phyloP scores from a whole-genome alignment of 176 grass and related monocot species.

The Phragmites australis region DNA sequence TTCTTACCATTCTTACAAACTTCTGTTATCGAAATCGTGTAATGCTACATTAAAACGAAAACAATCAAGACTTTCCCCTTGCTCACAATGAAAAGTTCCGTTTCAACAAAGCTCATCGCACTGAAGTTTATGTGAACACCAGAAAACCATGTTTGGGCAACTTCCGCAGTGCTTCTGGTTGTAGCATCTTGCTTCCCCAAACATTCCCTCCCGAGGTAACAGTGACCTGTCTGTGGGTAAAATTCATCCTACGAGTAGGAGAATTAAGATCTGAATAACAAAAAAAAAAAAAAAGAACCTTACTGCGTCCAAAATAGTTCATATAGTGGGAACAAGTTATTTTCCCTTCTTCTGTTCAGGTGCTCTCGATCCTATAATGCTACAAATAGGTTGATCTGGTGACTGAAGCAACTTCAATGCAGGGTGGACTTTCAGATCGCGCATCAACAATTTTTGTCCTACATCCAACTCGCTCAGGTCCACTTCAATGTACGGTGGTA shows the following conservation, averaged over 20 bases:
- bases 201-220: slow-evolving; percentile 26
- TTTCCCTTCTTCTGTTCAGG: slow-evolving; percentile 74
- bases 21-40: background rate
- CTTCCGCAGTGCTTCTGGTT: background rate
- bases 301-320: slow-evolving; percentile 33
- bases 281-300: slow-evolving; percentile 25
- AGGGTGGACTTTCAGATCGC: slow-evolving; percentile 86
- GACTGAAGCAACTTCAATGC: slow-evolving; percentile 63
- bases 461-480: slow-evolving; percentile 91
- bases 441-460: slow-evolving; percentile 73
- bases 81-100: background rate
- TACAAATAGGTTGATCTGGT: slow-evolving; percentile 81
- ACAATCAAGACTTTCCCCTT: too few species aligned
- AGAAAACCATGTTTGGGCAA: background rate
- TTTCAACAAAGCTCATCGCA: slow-evolving; percentile 14
- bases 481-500: slow-evolving; percentile 96
- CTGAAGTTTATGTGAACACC: slow-evolving; percentile 11
- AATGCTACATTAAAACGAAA: background rate
- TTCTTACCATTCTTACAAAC: background rate
- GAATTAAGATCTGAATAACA: slow-evolving; percentile 29
- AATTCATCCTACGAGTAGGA: slow-evolving; percentile 2
- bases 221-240: slow-evolving; percentile 17
- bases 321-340: slow-evolving; percentile 32
- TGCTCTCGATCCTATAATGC: slow-evolving; percentile 74
- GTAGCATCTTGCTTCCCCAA: slow-evolving; percentile 25